Base-by-base conservation (phyloP, 805 yeast genomes). In the Tetrapisispora phaffii region DNA sequence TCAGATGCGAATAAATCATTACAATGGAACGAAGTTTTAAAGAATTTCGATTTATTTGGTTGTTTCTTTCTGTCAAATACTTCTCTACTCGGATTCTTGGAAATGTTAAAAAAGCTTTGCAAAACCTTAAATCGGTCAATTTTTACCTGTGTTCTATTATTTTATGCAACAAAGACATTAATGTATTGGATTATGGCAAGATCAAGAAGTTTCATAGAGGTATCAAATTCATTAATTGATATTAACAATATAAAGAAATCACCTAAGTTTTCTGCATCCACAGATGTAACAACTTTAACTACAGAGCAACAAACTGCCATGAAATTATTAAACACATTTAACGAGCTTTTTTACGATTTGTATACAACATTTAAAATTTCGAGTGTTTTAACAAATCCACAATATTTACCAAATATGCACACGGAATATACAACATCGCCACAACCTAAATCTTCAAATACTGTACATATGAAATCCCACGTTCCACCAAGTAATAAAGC, bases 161-260 rank as follows among this genome's bases (percentile, higher is more conserved):
- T 68, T 35, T 76, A 69, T 47, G 65, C 77, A 38, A 56, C 76
- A n/a, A 69, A 70, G 41, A 59, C 76, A 3, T 50, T 77, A 7
- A 62, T 66, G 47, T 60, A 65, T 34, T 79, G 84, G 83, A 64
- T 74, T 2, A 54, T 71, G 44, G 66, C 76, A 12, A 65, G 77
- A 49, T 74, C 80, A 0, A 44, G 51, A 5, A 79, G 77, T 42
- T 76, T 66, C 47, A 42, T 69, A 16, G 58, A 56, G 22, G 51
- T 56, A 2, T 44, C 46, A 23, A 43, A 44, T 12, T 37, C 43
- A 8, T 34, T 51, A 15, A 39, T 28, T 21, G 43, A 40, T 4
- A 9, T 37, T 5, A 26, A 38, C 10, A 15, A 38, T 26, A 19
- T 38, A 3, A 38, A 26, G 9, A 38, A 38, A 24, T 26, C 23